Conservation (phyloP, 2,329 filamentous ascomycete genomes). For the Aspergillus aculeatinus region DNA sequence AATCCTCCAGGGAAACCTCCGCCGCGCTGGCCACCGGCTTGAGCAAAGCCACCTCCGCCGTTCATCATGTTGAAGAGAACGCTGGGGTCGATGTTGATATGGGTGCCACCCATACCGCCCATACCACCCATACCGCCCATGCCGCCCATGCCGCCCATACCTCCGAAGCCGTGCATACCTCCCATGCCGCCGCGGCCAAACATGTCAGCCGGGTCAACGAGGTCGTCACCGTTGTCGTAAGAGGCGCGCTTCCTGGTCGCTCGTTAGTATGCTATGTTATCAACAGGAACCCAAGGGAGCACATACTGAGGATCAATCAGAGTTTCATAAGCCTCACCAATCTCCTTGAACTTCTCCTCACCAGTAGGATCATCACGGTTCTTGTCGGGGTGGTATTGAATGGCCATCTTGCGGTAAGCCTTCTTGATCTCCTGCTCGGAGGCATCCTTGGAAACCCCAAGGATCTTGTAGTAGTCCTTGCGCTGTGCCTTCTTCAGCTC, state of each 20-base stretch:
- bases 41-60: constrained; percentile 51
- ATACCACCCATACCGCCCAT: constrained; percentile 50
- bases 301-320: constrained; percentile 89
- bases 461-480: constrained; percentile 99
- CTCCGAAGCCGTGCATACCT: constrained; percentile 50
- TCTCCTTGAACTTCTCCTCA: constrained; percentile 95
- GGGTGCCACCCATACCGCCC: constrained; percentile 51
- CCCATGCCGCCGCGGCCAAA: constrained; percentile 62
- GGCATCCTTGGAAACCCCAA: constrained; percentile 82
- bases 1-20: constrained; percentile 55
- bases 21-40: constrained; percentile 53
- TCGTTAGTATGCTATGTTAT: constrained; percentile 15
- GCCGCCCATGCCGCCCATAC: constrained; percentile 60
- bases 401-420: constrained; percentile 92
- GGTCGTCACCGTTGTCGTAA: constrained; percentile 90
- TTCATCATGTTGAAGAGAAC: constrained; percentile 85
- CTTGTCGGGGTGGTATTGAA: constrained; percentile 95
- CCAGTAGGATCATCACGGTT: constrained; percentile 76
- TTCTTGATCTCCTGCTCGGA: constrained; percentile 87
- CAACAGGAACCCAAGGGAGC: constrained; percentile 2
- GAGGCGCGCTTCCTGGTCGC: constrained; percentile 71
- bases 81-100: constrained; percentile 66
- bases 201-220: constrained; percentile 84
- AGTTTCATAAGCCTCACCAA: constrained; percentile 94
- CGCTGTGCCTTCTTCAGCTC: constrained; percentile 97